phyloP scores from a whole-genome alignment of 176 grass and related monocot genomes.

The Guadua angustifolia region DNA sequence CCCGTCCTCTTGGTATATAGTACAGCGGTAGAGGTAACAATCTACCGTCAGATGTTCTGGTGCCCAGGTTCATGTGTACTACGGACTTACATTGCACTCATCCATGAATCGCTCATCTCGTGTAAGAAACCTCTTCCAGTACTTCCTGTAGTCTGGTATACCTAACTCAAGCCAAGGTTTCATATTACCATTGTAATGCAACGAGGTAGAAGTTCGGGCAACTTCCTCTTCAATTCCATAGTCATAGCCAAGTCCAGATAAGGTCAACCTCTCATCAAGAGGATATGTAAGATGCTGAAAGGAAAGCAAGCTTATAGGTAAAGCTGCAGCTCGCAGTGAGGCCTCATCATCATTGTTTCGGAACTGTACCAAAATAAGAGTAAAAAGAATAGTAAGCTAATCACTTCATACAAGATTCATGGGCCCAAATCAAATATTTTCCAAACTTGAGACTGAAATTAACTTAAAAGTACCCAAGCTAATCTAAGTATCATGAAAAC shows the following conservation, averaged over 20 bases:
- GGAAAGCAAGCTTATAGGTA: conserved; percentile 84
- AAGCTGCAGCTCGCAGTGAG: conserved; percentile 75
- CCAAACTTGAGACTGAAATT: conserved; percentile 4
- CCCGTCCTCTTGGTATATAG: conserved; percentile 51
- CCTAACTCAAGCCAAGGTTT: conserved; percentile 99
- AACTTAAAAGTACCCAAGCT: neutral
- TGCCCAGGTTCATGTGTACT: conserved; percentile 48
- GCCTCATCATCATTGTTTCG: conserved; percentile 56
- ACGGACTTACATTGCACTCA: conserved; percentile 94
- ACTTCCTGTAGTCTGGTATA: conserved; percentile 87
- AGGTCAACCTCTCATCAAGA: conserved; percentile 65
- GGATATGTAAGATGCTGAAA: conserved; percentile 83
- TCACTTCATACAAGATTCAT: conserved; percentile 16
- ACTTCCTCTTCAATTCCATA: conserved; percentile 60
- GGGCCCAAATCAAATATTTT: conserved; percentile 20
- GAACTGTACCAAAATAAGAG: conserved; percentile 58
- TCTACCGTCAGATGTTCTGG: conserved; percentile 50
- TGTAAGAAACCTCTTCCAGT: conserved; percentile 87
- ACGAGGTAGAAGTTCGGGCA: conserved; percentile 53
- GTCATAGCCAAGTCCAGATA: conserved; percentile 85
- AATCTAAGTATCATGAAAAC: neutral
- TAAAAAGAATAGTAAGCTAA: conserved; percentile 16
- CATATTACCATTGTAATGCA: conserved; percentile 98
- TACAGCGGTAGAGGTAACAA: conserved; percentile 58
- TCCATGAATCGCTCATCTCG: conserved; percentile 84